Evolutionary conservation across 2,329 filamentous ascomycete genomes (phyloP).

Genomic region (Tolypocladium paradoxum): DNA sequence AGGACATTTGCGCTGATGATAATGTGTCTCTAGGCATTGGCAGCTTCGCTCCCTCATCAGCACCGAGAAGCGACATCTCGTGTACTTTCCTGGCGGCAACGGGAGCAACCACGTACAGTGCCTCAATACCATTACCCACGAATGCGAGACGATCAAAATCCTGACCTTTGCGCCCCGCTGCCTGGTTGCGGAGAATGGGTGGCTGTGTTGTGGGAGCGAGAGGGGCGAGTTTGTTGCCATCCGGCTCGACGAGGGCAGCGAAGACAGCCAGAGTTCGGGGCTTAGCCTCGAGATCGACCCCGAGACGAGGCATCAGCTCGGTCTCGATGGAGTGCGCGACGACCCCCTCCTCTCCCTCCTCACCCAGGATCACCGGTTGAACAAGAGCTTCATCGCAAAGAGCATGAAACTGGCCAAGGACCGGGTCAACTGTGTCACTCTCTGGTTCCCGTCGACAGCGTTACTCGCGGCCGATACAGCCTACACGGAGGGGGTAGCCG

Average conservation of each 20-base stretch:
- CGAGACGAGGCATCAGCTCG: constrained; percentile 14
- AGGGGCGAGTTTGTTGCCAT: constrained; percentile 80
- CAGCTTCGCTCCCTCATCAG: constrained; percentile 86
- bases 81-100: constrained; percentile 75
- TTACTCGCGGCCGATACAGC: constrained; percentile 19
- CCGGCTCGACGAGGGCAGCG: constrained; percentile 38
- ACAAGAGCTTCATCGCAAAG: constrained; percentile 36
- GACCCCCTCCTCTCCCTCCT: constrained; percentile 24
- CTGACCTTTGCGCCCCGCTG: constrained; percentile 71
- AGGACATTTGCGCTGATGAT: background rate
- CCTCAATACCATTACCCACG: constrained; percentile 57
- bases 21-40: constrained; percentile 52
- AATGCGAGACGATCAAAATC: constrained; percentile 61
- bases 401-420: constrained; percentile 46
- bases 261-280: constrained; percentile 14
- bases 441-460: constrained; percentile 44
- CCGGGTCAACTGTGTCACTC: constrained; percentile 55
- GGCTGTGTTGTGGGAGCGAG: constrained; percentile 84
- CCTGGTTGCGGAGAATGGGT: constrained; percentile 74
- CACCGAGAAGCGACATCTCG: constrained; percentile 60
- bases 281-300: constrained; percentile 11
- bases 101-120: constrained; percentile 56
- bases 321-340: constrained; percentile 23
- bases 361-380: constrained; percentile 25
- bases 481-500: constrained; percentile 48